phyloP scores from a whole-genome alignment of 2,329 filamentous ascomycete genomes.

The Fusarium goolgardi region DNA sequence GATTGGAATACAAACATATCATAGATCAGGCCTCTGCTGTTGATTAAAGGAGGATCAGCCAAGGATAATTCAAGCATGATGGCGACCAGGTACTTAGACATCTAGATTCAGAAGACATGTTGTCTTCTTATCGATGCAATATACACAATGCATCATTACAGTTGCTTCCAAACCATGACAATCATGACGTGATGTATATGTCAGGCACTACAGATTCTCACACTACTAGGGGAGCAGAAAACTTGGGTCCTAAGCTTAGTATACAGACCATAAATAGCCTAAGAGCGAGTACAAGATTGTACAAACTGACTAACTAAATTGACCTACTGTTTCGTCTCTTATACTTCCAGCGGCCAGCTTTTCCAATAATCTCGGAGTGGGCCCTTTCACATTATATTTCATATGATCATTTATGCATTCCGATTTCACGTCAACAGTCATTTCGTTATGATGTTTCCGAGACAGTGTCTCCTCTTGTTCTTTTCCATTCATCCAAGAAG shows the following conservation, averaged over 20 bases:
- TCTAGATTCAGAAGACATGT: constrained; percentile 10
- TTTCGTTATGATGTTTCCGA: constrained; percentile 6
- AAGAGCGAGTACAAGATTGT: too few species aligned
- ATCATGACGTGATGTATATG: not conserved
- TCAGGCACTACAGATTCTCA: not conserved
- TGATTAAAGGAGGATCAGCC: not conserved
- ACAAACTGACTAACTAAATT: too few species aligned
- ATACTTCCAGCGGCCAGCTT: not conserved
- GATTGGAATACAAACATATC: constrained; percentile 2
- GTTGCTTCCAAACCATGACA: not conserved
- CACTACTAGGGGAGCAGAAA: not conserved
- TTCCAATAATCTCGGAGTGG: too few species aligned
- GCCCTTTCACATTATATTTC: not conserved
- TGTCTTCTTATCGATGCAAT: constrained; percentile 7
- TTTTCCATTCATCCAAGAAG: constrained; percentile 39
- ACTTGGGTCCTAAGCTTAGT: too few species aligned
- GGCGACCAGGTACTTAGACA: constrained; percentile 20
- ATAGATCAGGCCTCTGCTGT: constrained; percentile 12
- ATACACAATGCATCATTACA: constrained; percentile 1
- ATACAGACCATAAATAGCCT: too few species aligned
- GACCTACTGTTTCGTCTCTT: too few species aligned
- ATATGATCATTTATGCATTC: not conserved
- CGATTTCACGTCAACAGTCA: not conserved
- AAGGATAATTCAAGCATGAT: not conserved
- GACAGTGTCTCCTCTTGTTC: constrained; percentile 19